Evolutionary conservation across 2,329 filamentous ascomycete species (phyloP), one percentile per base, ranked within the genome.

Genomic region (Elsinoe perseae): DNA sequence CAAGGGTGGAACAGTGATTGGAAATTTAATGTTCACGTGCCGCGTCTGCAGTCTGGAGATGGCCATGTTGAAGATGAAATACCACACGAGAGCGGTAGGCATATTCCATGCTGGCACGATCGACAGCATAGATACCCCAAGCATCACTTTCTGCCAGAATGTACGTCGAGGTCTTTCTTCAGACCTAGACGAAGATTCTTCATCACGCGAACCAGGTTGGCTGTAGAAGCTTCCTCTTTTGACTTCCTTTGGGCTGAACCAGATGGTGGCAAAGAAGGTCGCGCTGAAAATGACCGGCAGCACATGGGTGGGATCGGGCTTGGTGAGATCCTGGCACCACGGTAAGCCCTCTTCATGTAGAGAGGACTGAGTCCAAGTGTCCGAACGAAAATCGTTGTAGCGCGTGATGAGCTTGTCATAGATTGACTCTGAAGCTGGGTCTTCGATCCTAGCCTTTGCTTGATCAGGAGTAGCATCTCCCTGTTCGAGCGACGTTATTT

Each of bases 31-130:
- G 23, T 44, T 48, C 5, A 56, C 18, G 23, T 34, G 53, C 14
- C 38, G 20, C 28, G 40, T 56, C 27, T 56, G 53, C 18, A 56
- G 12, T 20, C 53, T 30, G 1, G 53, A 56, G n/a, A 56, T 27
- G 14, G 20, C 53, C 10, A 56, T 56, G 40, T 56, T 56, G 53
- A 30, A 36, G 40, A 56, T 56, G 53, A 46, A 56, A 36, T 56
- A 56, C 53, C 53, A 56, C 3, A 56, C 23, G n/a, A 56, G 38
- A 8, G 53, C 53, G 25, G 21, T 27, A n/a, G 53, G 53, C 53
- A 56, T 56, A 25, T 44, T 56, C 53, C 38, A 44, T 9, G 53
- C 53, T 5, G 53, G 53, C 14, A 56, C n/a, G 8, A 56, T 36
- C 18, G 53, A 56, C 23, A 56, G 6, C 14, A 32, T 38, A 7